A percentile compares a stretch with the other conserved stretches of the same genome.
Conservation (phyloP, 148 eudicot species). For the Fallopia convolvulus region DNA sequence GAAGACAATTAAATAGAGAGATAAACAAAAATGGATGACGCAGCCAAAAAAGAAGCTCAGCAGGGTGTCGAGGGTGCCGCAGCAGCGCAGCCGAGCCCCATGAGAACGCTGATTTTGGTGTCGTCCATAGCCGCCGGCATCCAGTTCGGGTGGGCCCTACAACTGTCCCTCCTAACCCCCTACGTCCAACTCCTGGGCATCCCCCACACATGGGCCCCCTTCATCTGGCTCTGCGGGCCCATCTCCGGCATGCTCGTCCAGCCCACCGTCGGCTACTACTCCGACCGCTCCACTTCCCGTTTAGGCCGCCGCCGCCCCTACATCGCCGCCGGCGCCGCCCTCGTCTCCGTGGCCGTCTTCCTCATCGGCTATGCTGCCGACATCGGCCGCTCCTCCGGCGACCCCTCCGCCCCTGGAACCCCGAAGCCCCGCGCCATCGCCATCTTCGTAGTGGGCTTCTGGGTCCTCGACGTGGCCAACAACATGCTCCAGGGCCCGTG, state of each 20-base stretch:
- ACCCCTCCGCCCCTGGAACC: neutral
- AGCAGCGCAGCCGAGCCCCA: conserved; percentile 15
- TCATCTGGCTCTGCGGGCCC: conserved; percentile 52
- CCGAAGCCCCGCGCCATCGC: conserved; percentile 37
- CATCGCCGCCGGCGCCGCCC: conserved; percentile 32
- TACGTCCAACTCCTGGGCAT: conserved; percentile 47
- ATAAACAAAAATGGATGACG: neutral
- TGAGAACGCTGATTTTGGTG: conserved; percentile 26
- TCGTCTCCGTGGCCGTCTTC: conserved; percentile 32
- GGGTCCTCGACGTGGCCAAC: conserved; percentile 53
- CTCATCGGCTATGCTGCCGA: conserved; percentile 51
- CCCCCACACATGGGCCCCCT: conserved; percentile 40
- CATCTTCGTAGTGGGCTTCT: conserved; percentile 42
- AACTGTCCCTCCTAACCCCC: conserved; percentile 42
- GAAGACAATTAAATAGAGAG: neutral
- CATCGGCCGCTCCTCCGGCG: conserved; percentile 33
- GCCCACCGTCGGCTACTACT: conserved; percentile 41
- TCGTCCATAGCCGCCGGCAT: conserved; percentile 49
- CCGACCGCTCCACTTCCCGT: conserved; percentile 35
- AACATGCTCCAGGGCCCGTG: conserved; percentile 52
- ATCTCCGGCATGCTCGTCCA: conserved; percentile 50
- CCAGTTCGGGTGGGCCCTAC: conserved; percentile 53
- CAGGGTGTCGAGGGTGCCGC: too few species aligned
- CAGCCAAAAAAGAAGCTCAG: neutral
- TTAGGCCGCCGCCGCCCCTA: conserved; percentile 49